phyloP scores from a whole-genome alignment of 495 filamentous ascomycete genomes.

The Penicillium mononematosum region DNA sequence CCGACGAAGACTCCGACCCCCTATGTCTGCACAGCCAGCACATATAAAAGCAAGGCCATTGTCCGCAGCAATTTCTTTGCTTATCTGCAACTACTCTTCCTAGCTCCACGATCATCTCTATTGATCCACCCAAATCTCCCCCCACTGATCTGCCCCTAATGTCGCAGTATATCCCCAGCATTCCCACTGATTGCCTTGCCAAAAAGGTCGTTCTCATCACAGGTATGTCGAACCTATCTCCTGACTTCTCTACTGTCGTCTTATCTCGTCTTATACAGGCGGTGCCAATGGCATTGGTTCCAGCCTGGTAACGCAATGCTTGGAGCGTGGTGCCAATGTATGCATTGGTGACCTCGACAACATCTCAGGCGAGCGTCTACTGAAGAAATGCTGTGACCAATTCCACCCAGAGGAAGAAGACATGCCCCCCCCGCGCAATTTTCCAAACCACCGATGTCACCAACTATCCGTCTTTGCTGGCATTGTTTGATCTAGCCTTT shows the following conservation, averaged over 20 bases:
- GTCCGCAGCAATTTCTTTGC: background rate
- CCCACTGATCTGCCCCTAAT: constrained; percentile 15
- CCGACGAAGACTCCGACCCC: too few species aligned
- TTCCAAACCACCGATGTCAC: constrained; percentile 48
- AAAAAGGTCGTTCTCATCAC: constrained; percentile 49
- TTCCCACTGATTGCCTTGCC: constrained; percentile 33
- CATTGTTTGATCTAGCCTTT: constrained; percentile 47
- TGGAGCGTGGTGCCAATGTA: constrained; percentile 47
- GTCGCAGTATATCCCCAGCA: constrained; percentile 28
- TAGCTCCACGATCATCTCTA: constrained; percentile 6
- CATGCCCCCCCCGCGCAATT: constrained; percentile 23
- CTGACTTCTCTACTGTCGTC: background rate
- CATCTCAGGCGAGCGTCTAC: constrained; percentile 29
- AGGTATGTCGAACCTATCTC: constrained; percentile 28
- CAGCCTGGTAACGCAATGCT: constrained; percentile 47
- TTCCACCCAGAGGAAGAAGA: constrained; percentile 29
- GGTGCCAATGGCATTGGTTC: constrained; percentile 57
- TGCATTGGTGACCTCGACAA: constrained; percentile 45
- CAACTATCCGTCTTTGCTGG: constrained; percentile 43
- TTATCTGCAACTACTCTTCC: background rate
- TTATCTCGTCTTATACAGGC: constrained; percentile 31
- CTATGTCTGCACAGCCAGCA: background rate
- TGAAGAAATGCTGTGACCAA: constrained; percentile 22
- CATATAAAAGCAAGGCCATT: constrained; percentile 4
- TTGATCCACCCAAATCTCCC: constrained; percentile 9